phyloP scores from a whole-genome alignment of 441 rosid genomes.

The Bocquillonia castaneifolia region DNA sequence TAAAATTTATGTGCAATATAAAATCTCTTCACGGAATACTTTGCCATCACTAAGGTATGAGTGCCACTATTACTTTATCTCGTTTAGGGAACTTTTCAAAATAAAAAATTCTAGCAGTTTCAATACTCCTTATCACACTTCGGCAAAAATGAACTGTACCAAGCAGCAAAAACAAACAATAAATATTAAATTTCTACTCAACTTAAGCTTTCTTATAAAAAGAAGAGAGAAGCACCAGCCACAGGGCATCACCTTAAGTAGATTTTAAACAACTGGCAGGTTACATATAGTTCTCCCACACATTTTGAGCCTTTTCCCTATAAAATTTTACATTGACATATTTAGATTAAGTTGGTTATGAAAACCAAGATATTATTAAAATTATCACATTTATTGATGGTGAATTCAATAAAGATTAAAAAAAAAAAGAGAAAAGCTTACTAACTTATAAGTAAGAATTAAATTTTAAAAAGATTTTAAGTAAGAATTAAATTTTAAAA shows the following conservation, averaged over 20 bases:
- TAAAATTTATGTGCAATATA: background rate
- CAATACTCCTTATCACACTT: conserved; percentile 95
- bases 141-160: conserved; percentile 95
- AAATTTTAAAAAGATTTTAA: too few species aligned
- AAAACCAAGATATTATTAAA: too few species aligned
- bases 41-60: conserved; percentile 6
- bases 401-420: too few species aligned
- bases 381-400: too few species aligned
- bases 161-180: conserved; percentile 51
- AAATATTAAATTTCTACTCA: background rate
- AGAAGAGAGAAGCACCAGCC: background rate
- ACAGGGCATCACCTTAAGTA: conserved; percentile 65
- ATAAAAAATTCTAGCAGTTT: conserved; percentile 91
- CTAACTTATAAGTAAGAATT: too few species aligned
- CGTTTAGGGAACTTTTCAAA: conserved; percentile 92
- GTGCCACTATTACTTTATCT: conserved; percentile 63
- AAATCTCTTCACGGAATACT: background rate
- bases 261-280: conserved; percentile 89
- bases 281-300: conserved; percentile 88
- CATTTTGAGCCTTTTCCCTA: conserved; percentile 96
- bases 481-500: too few species aligned
- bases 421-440: too few species aligned
- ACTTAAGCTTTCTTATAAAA: background rate
- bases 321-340: conserved; percentile 19
- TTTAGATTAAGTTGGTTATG: too few species aligned